phyloP scores from a whole-genome alignment of 805 yeast species.

The Wickerhamiella slavikovae region DNA sequence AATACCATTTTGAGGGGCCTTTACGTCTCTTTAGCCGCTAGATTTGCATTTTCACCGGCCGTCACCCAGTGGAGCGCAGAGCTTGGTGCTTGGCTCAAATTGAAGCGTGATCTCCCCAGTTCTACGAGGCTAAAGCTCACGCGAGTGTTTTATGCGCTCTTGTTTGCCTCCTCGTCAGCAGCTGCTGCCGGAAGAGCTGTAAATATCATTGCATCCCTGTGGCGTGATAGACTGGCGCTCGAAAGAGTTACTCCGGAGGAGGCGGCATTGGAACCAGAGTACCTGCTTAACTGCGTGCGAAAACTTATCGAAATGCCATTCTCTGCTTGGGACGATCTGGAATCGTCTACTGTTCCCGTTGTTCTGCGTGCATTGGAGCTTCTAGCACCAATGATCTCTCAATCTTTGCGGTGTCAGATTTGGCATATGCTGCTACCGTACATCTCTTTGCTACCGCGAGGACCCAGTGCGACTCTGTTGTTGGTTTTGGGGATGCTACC shows the following conservation, averaged over 20 bases:
- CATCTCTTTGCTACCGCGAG: conserved; percentile 2
- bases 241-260: conserved; percentile 20
- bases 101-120: conserved; percentile 66
- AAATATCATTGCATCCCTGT: conserved; percentile 36
- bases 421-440: conserved; percentile 1
- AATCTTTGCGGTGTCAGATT: conserved; percentile 14
- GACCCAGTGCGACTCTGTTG: background rate
- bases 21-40: conserved; percentile 50
- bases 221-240: conserved; percentile 24
- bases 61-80: conserved; percentile 80
- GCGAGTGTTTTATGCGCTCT: conserved; percentile 47
- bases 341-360: conserved; percentile 5
- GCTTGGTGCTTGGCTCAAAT: conserved; percentile 51
- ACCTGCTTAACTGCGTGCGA: conserved; percentile 21
- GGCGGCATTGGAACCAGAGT: conserved; percentile 31
- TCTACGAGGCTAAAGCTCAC: conserved; percentile 38
- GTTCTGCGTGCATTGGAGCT: conserved; percentile 12
- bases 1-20: conserved; percentile 64
- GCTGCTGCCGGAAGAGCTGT: conserved; percentile 39
- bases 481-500: conserved; percentile 4
- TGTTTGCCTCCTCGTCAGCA: conserved; percentile 53
- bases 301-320: conserved; percentile 8
- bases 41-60: conserved; percentile 37
- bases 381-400: conserved; percentile 30
- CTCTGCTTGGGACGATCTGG: conserved; percentile 7